Evolutionary conservation across 345 rosid species (phyloP), one percentile per base, ranked within the genome.

Genomic region (Linum lewisii): DNA sequence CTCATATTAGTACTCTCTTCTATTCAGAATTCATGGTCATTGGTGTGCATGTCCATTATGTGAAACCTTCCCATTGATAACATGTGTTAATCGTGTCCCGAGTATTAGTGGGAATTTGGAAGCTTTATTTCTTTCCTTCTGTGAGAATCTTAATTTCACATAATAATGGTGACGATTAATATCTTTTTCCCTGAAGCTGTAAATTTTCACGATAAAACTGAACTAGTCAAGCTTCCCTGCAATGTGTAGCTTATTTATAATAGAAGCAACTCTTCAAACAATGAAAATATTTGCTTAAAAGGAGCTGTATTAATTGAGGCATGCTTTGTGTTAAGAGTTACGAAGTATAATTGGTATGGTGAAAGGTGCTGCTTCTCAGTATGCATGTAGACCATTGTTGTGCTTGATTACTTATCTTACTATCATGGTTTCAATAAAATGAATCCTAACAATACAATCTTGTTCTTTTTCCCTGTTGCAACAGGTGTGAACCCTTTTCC

Each of bases 401-500:
- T 34, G 38, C 38, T 34, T 34, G 38, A 34, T 34, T 34, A n/a
- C n/a, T n/a, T 34, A 11, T 34, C 0, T 11, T 45, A 7, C 34
- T 21, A 7, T 25, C n/a, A n/a, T 21, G 26, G 57, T 66, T 32
- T 23, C n/a, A 7, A n/a, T 59, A 18, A 22, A 56, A 25, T 18
- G 24, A 14, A 26, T 36, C 18, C 23, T 59, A 49, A 73, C 66
- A 26, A 34, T 36, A 18, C 37, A 22, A 45, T 44, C 2, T 37
- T 64, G 16, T 58, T 13, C 63, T 64, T 42, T 42, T 42, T 42
- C 18, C 18, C 14, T 79, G 34, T 23, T 75, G 73, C 62, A 59
- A 69, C 66, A 93, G 99, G 99, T 93, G 99, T 70, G 99, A 93
- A 58, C 94, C 99, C 16, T 93, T 89, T 81, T 93, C 99, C 66